Evolutionary conservation across 2,329 filamentous ascomycete genomes (phyloP).

Genomic region (Botrytis tulipae): DNA sequence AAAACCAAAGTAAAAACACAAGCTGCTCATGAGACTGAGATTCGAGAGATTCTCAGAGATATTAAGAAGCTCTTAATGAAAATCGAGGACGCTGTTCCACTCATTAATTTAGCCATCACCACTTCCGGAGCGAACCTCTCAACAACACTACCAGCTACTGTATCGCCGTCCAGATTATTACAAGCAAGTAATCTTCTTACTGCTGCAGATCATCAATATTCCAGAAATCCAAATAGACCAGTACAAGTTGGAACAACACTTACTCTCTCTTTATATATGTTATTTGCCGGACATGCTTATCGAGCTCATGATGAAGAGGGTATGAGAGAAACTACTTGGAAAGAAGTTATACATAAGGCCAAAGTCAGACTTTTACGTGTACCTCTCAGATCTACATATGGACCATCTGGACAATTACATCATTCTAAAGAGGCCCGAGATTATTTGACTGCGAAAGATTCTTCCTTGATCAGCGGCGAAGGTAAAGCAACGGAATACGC

Average conservation of each 20-base stretch:
- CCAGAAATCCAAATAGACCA: slow-evolving; percentile 57
- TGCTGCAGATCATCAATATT: slow-evolving; percentile 81
- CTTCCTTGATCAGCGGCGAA: slow-evolving; percentile 30
- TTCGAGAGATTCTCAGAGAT: slow-evolving; percentile 68
- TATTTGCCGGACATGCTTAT: slow-evolving; percentile 75
- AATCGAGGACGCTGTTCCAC: slow-evolving; percentile 87
- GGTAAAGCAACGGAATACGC: slow-evolving; percentile 54
- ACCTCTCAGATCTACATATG: slow-evolving; percentile 29
- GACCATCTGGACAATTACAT: slow-evolving; percentile 6
- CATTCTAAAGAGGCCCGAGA: slow-evolving; percentile 18
- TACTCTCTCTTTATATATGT: slow-evolving; percentile 87
- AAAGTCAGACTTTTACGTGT: slow-evolving; percentile 63
- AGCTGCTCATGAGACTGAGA: slow-evolving; percentile 59
- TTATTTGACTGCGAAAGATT: slow-evolving; percentile 22
- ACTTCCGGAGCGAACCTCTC: slow-evolving; percentile 88
- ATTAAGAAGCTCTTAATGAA: slow-evolving; percentile 72
- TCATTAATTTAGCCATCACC: slow-evolving; percentile 91
- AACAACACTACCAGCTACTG: slow-evolving; percentile 72
- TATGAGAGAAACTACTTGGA: slow-evolving; percentile 66
- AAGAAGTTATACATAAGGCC: slow-evolving; percentile 94
- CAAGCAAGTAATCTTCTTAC: slow-evolving; percentile 92
- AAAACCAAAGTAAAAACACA: slow-evolving; percentile 49
- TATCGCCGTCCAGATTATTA: slow-evolving; percentile 85
- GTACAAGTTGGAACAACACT: slow-evolving; percentile 88
- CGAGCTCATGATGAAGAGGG: slow-evolving; percentile 42